phyloP scores from a whole-genome alignment of 1,284 basidiomycete species.

The Leccinum cinnamomeum region DNA sequence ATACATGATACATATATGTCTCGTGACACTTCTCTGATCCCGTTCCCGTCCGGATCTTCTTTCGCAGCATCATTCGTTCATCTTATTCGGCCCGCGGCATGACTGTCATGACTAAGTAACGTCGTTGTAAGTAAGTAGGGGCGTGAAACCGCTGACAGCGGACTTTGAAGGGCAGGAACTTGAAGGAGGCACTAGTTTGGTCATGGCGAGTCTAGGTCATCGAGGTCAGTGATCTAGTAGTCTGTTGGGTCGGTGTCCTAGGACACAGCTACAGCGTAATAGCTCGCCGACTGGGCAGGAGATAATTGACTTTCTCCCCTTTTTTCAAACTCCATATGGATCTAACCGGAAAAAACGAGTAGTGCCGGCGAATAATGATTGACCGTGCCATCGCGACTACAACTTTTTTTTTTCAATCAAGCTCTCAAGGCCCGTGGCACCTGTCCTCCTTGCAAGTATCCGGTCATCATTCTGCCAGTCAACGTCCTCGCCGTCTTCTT shows the following conservation, averaged over 20 bases:
- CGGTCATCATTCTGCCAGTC: slow-evolving; percentile 6
- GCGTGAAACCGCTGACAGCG: no score
- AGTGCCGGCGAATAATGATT: slow-evolving; percentile 16
- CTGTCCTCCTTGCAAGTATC: not conserved
- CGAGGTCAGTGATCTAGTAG: not conserved
- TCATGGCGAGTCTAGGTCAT: not conserved
- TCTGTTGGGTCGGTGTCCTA: not conserved
- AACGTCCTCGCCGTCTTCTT: slow-evolving; percentile 20
- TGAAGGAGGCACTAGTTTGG: not conserved
- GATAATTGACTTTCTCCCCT: not conserved
- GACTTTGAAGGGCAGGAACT: not conserved
- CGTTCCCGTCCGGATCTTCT: slow-evolving; percentile 25
- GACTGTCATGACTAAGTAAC: not conserved
- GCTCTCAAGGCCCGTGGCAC: not conserved
- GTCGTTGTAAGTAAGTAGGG: not conserved
- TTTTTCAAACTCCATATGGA: not conserved
- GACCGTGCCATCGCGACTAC: not conserved
- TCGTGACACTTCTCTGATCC: not conserved
- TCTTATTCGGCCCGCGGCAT: slow-evolving; percentile 24
- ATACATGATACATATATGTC: slow-evolving; percentile 5
- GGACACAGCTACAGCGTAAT: not conserved
- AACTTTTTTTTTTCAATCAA: not conserved
- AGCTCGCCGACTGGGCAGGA: not conserved
- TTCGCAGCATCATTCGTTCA: not conserved
- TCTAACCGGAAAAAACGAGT: not conserved